These are phyloP conservation scores for Didymosphaeria variabile DNA, from an alignment of 2,329 filamentous ascomycete species.

Conservation along the genomic window DNA sequence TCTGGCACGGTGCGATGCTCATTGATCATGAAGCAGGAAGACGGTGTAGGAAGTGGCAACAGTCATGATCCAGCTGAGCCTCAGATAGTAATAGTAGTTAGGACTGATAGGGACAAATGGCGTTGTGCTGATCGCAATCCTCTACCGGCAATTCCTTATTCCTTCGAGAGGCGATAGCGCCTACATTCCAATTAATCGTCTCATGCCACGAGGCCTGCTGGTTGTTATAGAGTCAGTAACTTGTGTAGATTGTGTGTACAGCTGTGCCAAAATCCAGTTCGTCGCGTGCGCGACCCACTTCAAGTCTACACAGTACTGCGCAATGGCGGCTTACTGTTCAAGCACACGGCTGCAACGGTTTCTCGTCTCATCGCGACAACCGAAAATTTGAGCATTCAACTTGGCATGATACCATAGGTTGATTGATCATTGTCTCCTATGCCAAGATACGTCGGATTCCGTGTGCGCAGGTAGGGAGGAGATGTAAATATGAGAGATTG, in stretches of 20 bases:
- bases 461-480: not conserved
- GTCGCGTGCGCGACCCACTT: too few relatives aligned
- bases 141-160: not conserved
- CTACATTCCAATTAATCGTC: not conserved
- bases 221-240: not conserved
- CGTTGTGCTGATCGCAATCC: constrained; percentile 7
- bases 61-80: not conserved
- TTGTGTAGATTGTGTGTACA: not conserved
- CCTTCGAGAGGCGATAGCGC: not conserved
- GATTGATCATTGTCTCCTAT: not conserved
- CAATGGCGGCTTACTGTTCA: too few relatives aligned
- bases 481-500: not conserved
- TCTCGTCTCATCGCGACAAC: too few relatives aligned
- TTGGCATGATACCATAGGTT: not conserved
- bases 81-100: not conserved
- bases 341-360: too few relatives aligned
- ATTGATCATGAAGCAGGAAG: not conserved
- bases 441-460: not conserved
- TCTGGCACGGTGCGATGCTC: too few relatives aligned
- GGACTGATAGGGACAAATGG: not conserved
- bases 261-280: not conserved
- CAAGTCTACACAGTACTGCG: too few relatives aligned
- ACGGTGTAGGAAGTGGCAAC: constrained; percentile 4
- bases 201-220: not conserved
- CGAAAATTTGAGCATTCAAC: not conserved